Base-by-base conservation (phyloP, 1,139 yeast genomes). In the Citeromyces hawaiiensis region DNA sequence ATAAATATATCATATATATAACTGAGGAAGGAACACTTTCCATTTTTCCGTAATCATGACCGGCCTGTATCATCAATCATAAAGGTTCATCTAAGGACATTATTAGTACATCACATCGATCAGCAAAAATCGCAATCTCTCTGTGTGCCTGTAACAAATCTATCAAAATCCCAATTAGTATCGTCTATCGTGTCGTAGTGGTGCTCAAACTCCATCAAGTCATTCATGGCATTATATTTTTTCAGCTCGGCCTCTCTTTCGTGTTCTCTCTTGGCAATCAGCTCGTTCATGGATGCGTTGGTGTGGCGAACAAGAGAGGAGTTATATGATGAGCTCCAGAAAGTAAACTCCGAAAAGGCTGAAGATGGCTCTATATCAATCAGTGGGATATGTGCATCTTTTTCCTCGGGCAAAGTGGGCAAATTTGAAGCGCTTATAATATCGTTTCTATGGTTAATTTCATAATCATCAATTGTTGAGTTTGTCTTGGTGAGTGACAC, bases 161-260 rank as follows among this genome's bases (percentile, higher is more conserved):
- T 48, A 32, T 51, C 54, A 43, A 53, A 53, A 35, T 52, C 57
- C 37, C 46, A 37, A 36, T 55, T 56, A 21, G 49, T 53, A 36
- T 51, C 52, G 34, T 41, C 42, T 19, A 42, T 40, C 14, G 42
- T 45, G 35, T 43, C 42, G 36, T 40, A 43, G 35, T 46, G 44
- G 35, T 42, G 30, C 25, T 42, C 44, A 23, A 42, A 40, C 13
- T 41, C 40, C 17, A 44, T 11, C 35, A 41, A 21, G 27, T 44
- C 46, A 33, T 39, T 42, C 33, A 40, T 38, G 14, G 36, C 43
- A 36, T 43, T 40, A 35, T 43, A 43, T 19, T 29, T 40, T 21
- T 38, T 27, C 15, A 43, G 37, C 21, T 42, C 45, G 6, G 34
- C 35, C 25, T 44, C 46, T 25, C 46, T 38, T 23, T 42, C 44